phyloP scores from a whole-genome alignment of 2,329 filamentous ascomycete species.

The Thelonectria rubi region DNA sequence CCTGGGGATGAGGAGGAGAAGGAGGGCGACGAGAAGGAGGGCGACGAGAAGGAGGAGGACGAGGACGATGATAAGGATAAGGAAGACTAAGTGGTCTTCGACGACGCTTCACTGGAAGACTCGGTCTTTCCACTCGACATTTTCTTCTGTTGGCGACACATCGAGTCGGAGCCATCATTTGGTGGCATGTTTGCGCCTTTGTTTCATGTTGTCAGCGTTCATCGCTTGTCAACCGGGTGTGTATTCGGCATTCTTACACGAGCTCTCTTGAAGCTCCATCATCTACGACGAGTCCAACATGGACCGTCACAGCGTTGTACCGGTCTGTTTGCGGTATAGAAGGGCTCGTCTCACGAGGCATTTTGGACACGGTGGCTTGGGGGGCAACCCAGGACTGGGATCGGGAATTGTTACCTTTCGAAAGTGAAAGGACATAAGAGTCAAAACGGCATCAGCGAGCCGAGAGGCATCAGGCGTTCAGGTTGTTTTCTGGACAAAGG shows the following conservation, averaged over 20 bases:
- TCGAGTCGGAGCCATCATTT: neutral
- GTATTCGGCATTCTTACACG: neutral
- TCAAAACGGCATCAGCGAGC: neutral
- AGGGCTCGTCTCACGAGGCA: neutral
- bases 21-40: neutral
- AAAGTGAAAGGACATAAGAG: neutral
- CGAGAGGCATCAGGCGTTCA: neutral
- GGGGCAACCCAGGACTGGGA: too few relatives aligned
- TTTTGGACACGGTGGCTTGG: neutral
- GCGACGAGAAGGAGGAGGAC: neutral
- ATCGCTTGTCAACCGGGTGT: neutral
- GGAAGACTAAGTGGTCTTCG: neutral
- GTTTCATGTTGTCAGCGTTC: neutral
- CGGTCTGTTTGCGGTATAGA: neutral
- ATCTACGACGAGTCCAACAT: neutral
- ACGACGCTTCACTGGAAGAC: too few relatives aligned
- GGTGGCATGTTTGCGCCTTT: neutral
- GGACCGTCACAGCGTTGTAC: neutral
- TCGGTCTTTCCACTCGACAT: too few relatives aligned
- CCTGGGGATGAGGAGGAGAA: neutral
- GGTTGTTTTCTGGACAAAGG: neutral
- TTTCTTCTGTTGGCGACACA: neutral
- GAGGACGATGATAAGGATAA: neutral
- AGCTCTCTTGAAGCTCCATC: neutral
- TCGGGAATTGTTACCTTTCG: neutral